Evolutionary conservation across 495 filamentous ascomycete species (phyloP).

Genomic region (Pseudoneurospora amorphoporcata): DNA sequence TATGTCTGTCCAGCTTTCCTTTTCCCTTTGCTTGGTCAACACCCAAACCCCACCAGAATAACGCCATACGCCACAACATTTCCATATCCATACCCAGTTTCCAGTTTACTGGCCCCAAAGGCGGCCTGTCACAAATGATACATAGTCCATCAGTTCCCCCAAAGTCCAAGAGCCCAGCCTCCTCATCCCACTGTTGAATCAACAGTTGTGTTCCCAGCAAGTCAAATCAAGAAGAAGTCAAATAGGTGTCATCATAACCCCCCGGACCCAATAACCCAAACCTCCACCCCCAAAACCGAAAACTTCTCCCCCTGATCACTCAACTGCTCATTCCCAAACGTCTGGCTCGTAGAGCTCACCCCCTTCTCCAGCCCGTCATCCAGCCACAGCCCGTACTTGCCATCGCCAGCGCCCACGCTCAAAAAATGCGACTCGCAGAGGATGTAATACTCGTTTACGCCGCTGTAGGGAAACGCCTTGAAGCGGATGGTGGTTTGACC

Average conservation of each 20-base stretch:
- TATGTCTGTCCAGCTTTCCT: not conserved
- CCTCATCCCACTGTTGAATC: not conserved
- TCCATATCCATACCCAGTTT: not conserved
- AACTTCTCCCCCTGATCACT: constrained; percentile 92
- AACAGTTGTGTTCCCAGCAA: not conserved
- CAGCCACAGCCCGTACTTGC: constrained; percentile 87
- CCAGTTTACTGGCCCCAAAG: not conserved
- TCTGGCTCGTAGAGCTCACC: constrained; percentile 68
- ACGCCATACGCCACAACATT: not conserved
- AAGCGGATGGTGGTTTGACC: constrained; percentile 59
- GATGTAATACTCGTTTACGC: constrained; percentile 93
- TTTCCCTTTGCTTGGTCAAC: not conserved
- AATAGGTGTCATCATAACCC: not conserved
- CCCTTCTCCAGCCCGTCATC: constrained; percentile 82
- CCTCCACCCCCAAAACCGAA: constrained; percentile 80
- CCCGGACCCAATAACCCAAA: constrained; percentile 63
- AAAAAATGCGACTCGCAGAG: constrained; percentile 82
- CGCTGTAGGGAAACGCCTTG: constrained; percentile 94
- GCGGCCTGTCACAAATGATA: not conserved
- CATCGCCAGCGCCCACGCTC: constrained; percentile 77
- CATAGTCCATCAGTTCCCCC: not conserved
- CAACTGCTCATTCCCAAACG: constrained; percentile 92
- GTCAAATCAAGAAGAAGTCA: not conserved
- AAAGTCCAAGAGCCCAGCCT: not conserved
- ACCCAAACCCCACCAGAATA: not conserved